phyloP scores from a whole-genome alignment of 257 asterid species.

The Solanum habrochaites region DNA sequence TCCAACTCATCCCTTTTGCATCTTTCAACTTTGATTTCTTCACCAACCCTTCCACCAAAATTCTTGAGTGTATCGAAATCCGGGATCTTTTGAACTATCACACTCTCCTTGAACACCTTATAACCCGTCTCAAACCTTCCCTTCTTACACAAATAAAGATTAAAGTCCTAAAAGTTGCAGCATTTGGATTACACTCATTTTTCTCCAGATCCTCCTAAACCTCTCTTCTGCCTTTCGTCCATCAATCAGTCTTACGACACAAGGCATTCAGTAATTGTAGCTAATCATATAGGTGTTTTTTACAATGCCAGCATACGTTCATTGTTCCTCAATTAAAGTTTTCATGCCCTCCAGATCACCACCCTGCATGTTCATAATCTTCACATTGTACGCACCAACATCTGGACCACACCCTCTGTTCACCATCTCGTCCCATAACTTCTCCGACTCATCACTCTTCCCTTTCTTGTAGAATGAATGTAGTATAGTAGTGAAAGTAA shows the following conservation, averaged over 20 bases:
- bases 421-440: slow-evolving; percentile 59
- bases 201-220: slow-evolving; percentile 42
- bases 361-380: slow-evolving; percentile 25
- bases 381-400: slow-evolving; percentile 68
- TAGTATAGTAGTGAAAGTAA: slow-evolving; percentile 41
- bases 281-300: slow-evolving; percentile 42
- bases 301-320: slow-evolving; percentile 34
- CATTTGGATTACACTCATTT: slow-evolving; percentile 47
- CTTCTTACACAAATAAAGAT: slow-evolving; percentile 42
- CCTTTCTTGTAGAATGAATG: slow-evolving; percentile 47
- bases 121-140: slow-evolving; percentile 48
- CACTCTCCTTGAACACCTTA: slow-evolving; percentile 62
- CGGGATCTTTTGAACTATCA: slow-evolving; percentile 45
- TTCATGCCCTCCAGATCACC: slow-evolving; percentile 41
- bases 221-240: slow-evolving; percentile 54
- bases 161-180: slow-evolving; percentile 60
- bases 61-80: slow-evolving; percentile 61
- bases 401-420: slow-evolving; percentile 30
- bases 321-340: slow-evolving; percentile 64
- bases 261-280: slow-evolving; percentile 57
- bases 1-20: slow-evolving; percentile 48
- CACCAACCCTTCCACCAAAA: slow-evolving; percentile 56
- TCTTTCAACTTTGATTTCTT: slow-evolving; percentile 27
- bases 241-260: slow-evolving; percentile 45
- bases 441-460: slow-evolving; percentile 41